phyloP scores from a whole-genome alignment of 768 basidiomycete genomes.

The Agaricus bisporus region DNA sequence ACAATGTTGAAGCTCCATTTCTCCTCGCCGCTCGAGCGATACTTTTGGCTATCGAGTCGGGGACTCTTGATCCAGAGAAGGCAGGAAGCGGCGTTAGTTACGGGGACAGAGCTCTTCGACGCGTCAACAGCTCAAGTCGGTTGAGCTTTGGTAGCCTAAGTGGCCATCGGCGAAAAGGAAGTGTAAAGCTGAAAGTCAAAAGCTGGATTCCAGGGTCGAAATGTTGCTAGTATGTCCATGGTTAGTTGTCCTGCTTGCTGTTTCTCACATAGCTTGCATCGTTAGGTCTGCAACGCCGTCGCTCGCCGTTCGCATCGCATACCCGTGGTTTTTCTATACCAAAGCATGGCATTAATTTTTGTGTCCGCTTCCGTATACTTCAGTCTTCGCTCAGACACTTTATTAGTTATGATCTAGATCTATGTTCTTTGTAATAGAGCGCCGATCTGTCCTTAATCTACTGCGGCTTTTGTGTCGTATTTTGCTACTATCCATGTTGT shows the following conservation, averaged over 20 bases:
- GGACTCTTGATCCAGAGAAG: constrained; percentile 87
- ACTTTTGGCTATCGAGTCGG: constrained; percentile 86
- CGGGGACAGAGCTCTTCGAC: constrained; percentile 86
- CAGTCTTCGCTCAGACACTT: neutral
- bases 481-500: neutral
- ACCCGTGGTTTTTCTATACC: constrained; percentile 11
- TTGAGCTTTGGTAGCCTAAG: constrained; percentile 82
- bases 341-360: constrained; percentile 1
- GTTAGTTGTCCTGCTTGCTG: neutral
- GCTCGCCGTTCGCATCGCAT: constrained; percentile 7
- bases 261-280: too few relatives aligned
- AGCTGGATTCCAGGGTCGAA: constrained; percentile 58
- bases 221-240: constrained; percentile 40
- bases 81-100: constrained; percentile 95
- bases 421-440: constrained; percentile 5
- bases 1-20: constrained; percentile 94
- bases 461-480: neutral
- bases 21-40: constrained; percentile 82
- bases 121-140: constrained; percentile 88
- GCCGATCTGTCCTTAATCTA: constrained; percentile 9
- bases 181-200: constrained; percentile 56
- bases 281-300: neutral
- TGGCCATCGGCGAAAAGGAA: constrained; percentile 52
- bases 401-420: constrained; percentile 4
- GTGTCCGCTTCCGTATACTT: neutral